A percentile compares a stretch with the other conserved stretches of the same genome.
Conservation (phyloP, 345 rosid species). For the Dipteronia sinensis region DNA sequence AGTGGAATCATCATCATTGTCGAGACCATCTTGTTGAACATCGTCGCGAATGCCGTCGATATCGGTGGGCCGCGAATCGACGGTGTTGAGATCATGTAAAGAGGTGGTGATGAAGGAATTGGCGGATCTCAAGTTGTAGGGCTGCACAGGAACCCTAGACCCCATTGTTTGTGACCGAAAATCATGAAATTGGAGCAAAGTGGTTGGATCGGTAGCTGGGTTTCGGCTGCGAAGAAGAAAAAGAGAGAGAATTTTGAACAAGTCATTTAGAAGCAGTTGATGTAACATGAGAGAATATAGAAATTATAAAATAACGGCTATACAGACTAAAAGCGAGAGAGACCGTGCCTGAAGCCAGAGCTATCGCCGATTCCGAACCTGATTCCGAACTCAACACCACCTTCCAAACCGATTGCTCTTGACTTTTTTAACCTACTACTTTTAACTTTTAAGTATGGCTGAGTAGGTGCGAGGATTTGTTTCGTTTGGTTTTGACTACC, state of each 20-base stretch:
- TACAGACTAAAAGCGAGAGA: constrained; percentile 14
- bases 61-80: constrained; percentile 51
- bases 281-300: neutral
- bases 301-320: constrained; percentile 36
- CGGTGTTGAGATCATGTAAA: constrained; percentile 85
- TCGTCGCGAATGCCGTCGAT: constrained; percentile 41
- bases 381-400: constrained; percentile 38
- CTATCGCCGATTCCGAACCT: constrained; percentile 53
- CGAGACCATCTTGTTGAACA: constrained; percentile 44
- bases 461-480: too few species aligned
- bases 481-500: too few species aligned
- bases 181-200: neutral
- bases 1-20: constrained; percentile 51
- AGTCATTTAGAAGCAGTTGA: constrained; percentile 1
- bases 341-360: constrained; percentile 65
- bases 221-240: constrained; percentile 11
- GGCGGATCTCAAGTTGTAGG: constrained; percentile 64
- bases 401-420: constrained; percentile 27
- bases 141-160: constrained; percentile 74
- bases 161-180: constrained; percentile 49
- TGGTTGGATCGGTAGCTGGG: neutral
- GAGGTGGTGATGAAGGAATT: constrained; percentile 65
- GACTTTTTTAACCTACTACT: too few species aligned
- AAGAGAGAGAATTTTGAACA: neutral
- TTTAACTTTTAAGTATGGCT: too few species aligned